A percentile compares a stretch with the other conserved stretches of the same genome.
phyloP scores from a whole-genome alignment of 2,329 filamentous ascomycete species.

The Colletotrichum brevisporum region DNA sequence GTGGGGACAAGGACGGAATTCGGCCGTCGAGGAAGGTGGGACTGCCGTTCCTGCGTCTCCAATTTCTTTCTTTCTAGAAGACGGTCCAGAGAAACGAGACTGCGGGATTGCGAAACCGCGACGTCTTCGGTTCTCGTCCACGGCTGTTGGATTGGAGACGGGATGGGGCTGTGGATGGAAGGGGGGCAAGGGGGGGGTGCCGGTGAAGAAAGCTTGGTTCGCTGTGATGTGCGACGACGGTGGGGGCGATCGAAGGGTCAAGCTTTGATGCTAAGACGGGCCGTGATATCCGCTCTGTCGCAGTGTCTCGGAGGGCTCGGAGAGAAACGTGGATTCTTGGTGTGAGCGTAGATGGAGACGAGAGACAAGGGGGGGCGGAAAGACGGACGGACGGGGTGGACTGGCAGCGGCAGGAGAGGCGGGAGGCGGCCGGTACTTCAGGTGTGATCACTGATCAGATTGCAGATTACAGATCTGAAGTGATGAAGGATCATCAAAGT shows the following conservation, averaged over 20 bases:
- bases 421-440: conserved; percentile 22
- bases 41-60: too few species aligned
- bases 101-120: conserved; percentile 26
- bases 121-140: conserved; percentile 13
- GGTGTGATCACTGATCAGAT: conserved; percentile 1
- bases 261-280: conserved; percentile 38
- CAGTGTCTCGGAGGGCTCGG: conserved; percentile 31
- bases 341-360: background rate
- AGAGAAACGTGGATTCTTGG: conserved; percentile 9
- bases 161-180: conserved; percentile 13
- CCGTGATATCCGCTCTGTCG: conserved; percentile 21
- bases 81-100: background rate
- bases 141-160: conserved; percentile 9
- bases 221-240: background rate
- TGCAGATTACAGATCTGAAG: conserved; percentile 10
- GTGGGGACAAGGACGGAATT: conserved; percentile 29
- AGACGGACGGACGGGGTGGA: conserved; percentile 13
- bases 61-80: too few species aligned
- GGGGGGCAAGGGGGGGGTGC: background rate
- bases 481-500: conserved; percentile 22
- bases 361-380: conserved; percentile 2
- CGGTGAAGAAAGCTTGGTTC: background rate
- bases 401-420: conserved; percentile 6
- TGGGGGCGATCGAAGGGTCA: conserved; percentile 30
- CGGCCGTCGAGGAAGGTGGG: conserved; percentile 20